Evolutionary conservation across 108 stramenopile species (phyloP), one percentile per base, ranked within the genome.

Genomic region (Aureococcus anophagefferens): DNA sequence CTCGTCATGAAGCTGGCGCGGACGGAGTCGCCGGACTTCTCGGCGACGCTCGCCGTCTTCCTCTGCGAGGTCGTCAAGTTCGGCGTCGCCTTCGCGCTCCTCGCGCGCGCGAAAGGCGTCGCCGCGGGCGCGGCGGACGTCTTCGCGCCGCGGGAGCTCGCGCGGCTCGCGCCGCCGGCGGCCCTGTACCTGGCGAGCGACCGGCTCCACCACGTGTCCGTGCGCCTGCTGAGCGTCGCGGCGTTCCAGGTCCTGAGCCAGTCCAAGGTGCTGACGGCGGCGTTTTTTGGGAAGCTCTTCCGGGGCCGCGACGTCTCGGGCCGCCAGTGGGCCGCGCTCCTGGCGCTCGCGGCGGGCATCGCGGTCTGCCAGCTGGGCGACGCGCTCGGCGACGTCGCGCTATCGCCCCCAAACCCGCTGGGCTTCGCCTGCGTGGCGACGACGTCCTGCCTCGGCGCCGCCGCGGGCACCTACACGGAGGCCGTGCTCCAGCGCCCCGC

Each of bases 221-320:
- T 85, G 32, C 63, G 69, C 29, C 76, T 84, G 62, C 74, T 86
- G 35, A 80, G 83, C 30, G 82, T 83, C 4, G 82, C 86, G 21
- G 82, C 77, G 28, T 84, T 79, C 66, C 84, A 84, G 64, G 86
- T 86, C 16, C 77, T 75, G 45, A 83, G 81, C 35, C 84, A 86
- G 67, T 63, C 80, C 34, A 86, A 86, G 74, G 81, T 86, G 28
- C 76, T 86, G 51, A 84, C 84, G n/a, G 83, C 85, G 29, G 85
- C 85, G 14, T 64, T 84, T 9, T 86, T 86, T 64, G 77, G 79
- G 0, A 73, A 82, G 33, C 30, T 82, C 66, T 70, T 86, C 72
- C 79, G 85, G n/a, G 63, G 81, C 62, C 73, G 68, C 62, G 33
- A 51, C 32, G 34, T 81, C 14, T 71, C 73, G 5, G 9, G 11